Conservation (phyloP, 176 grass and related monocot species). For the Bolboschoenus planiculmis region DNA sequence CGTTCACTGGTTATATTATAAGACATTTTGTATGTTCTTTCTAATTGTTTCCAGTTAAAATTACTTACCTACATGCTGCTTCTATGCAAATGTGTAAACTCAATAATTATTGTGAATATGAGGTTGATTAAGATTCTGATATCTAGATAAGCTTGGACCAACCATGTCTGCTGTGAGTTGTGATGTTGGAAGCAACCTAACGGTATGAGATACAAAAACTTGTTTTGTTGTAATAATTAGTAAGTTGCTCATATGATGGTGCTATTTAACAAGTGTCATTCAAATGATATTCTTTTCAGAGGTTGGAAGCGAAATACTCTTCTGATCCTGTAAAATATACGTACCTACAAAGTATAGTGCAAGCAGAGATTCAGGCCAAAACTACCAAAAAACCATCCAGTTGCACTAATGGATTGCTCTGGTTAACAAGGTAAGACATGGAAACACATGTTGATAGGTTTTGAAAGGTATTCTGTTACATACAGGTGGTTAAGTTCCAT, state of each 20-base stretch:
- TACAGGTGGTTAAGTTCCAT: neutral
- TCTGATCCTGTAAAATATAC: constrained; percentile 32
- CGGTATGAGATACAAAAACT: constrained; percentile 1
- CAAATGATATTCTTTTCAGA: constrained; percentile 15
- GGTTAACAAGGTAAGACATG: constrained; percentile 41
- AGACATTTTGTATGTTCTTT: neutral
- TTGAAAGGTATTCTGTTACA: too few species aligned
- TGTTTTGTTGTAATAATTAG: neutral
- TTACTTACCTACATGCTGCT: too few species aligned
- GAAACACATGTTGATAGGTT: neutral
- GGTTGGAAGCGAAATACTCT: constrained; percentile 31
- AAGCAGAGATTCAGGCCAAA: constrained; percentile 32
- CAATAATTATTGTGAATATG: neutral
- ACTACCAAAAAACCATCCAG: constrained; percentile 41
- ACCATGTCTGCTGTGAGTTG: constrained; percentile 22
- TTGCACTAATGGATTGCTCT: constrained; percentile 40
- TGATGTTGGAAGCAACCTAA: constrained; percentile 22
- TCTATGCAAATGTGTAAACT: neutral
- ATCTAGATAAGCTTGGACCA: constrained; percentile 26
- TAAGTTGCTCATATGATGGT: neutral
- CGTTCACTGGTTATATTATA: neutral
- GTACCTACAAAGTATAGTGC: constrained; percentile 29
- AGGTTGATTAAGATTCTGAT: neutral
- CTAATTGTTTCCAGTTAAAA: neutral
- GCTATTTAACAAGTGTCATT: neutral